A percentile compares a stretch with the other conserved stretches of the same genome.
phyloP scores from a whole-genome alignment of 164 flowering plant species.

The Dillenia suffruticosa region DNA sequence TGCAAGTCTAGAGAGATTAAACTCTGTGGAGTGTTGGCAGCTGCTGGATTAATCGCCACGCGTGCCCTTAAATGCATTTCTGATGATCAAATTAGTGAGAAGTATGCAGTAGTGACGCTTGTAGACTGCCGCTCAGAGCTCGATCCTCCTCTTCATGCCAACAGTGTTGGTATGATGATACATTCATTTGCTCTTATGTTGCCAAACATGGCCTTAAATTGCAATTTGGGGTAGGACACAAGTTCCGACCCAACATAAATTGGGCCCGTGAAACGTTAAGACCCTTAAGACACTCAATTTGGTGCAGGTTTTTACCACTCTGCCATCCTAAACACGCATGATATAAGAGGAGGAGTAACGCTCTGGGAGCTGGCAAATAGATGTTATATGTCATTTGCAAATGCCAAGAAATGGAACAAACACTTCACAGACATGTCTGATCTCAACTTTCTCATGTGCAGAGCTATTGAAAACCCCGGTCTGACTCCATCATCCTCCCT shows the following conservation, averaged over 20 bases:
- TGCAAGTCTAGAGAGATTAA: conserved; percentile 66
- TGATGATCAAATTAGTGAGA: conserved; percentile 40
- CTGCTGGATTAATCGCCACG: conserved; percentile 72
- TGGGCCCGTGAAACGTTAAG: background rate
- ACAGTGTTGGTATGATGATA: conserved; percentile 42
- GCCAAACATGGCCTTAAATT: too few relatives aligned
- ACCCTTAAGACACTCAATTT: background rate
- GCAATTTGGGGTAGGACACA: too few relatives aligned
- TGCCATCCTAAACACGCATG: conserved; percentile 66
- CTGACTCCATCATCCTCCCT: conserved; percentile 60
- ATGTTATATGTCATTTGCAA: conserved; percentile 34
- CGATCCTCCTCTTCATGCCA: conserved; percentile 51
- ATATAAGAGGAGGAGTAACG: conserved; percentile 38
- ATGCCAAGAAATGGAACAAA: conserved; percentile 47
- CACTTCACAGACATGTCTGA: conserved; percentile 88
- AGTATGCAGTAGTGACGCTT: conserved; percentile 69
- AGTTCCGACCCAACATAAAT: background rate
- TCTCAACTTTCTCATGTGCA: conserved; percentile 77
- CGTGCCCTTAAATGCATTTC: conserved; percentile 35
- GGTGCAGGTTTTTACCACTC: conserved; percentile 76
- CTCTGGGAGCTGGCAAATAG: conserved; percentile 71
- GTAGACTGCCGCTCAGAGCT: conserved; percentile 65
- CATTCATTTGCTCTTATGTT: background rate
- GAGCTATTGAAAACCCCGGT: conserved; percentile 76
- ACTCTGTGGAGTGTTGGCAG: conserved; percentile 57